Evolutionary conservation across 345 rosid genomes (phyloP).

Genomic region (Angophora floribunda): DNA sequence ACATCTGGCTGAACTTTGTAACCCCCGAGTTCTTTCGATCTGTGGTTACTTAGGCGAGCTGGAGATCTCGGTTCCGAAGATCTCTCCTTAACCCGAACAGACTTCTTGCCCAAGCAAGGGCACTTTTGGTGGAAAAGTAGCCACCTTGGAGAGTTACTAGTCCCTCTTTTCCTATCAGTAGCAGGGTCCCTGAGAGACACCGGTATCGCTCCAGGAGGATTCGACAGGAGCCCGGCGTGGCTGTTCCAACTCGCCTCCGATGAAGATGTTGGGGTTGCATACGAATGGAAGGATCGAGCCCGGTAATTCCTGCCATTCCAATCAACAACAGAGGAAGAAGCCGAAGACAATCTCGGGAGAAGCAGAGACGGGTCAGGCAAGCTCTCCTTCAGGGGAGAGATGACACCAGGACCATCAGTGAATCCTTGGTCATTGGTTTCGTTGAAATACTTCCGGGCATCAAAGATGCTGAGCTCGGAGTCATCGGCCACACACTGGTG

Average conservation of each 20-base stretch:
- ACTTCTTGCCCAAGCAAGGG: constrained; percentile 56
- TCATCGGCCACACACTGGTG: neutral
- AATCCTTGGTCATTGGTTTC: neutral
- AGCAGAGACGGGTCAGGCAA: neutral
- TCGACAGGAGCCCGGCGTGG: constrained; percentile 29
- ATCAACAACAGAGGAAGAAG: constrained; percentile 11
- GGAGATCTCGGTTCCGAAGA: constrained; percentile 18
- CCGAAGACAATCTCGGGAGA: constrained; percentile 21
- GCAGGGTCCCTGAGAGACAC: constrained; percentile 23
- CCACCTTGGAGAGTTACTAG: constrained; percentile 4
- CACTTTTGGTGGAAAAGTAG: constrained; percentile 59
- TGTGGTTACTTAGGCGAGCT: neutral
- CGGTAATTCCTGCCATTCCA: constrained; percentile 19
- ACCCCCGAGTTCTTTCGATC: neutral
- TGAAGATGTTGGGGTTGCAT: constrained; percentile 38
- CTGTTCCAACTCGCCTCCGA: constrained; percentile 52
- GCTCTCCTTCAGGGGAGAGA: neutral
- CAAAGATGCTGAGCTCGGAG: constrained; percentile 13
- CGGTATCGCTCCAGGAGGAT: constrained; percentile 46
- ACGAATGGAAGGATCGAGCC: constrained; percentile 16
- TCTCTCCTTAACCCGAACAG: constrained; percentile 61
- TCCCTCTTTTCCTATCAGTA: constrained; percentile 6
- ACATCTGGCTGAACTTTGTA: neutral
- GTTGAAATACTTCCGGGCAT: constrained; percentile 18
- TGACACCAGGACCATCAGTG: neutral